Evolutionary conservation across 2,329 filamentous ascomycete species (phyloP).

Genomic region (Monilinia polystroma): DNA sequence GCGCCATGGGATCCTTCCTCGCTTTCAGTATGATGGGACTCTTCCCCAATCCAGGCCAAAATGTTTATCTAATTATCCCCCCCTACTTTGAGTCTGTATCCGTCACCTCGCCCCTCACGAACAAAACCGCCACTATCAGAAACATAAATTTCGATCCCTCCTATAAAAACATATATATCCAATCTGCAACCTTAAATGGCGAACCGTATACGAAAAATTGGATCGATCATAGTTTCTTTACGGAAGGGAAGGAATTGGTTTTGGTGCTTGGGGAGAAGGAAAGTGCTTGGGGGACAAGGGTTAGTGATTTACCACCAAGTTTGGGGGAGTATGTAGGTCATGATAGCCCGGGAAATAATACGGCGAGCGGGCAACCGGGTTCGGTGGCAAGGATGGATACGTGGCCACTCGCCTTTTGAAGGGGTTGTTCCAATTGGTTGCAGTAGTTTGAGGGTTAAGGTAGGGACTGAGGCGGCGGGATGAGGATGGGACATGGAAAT

Average conservation of each 20-base stretch:
- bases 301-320: conserved; percentile 63
- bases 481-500: not conserved
- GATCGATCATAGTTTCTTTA: conserved; percentile 68
- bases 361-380: conserved; percentile 21
- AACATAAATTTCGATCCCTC: conserved; percentile 61
- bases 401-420: conserved; percentile 29
- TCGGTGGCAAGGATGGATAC: conserved; percentile 23
- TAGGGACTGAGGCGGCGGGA: conserved; percentile 28
- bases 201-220: conserved; percentile 62
- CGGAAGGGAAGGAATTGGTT: conserved; percentile 62
- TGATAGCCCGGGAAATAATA: conserved; percentile 32
- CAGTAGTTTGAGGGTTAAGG: conserved; percentile 26
- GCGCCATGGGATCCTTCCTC: conserved; percentile 53
- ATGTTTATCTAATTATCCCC: conserved; percentile 68
- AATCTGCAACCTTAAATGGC: conserved; percentile 62
- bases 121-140: conserved; percentile 58
- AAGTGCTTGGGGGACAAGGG: conserved; percentile 61
- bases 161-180: conserved; percentile 61
- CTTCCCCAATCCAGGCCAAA: conserved; percentile 67
- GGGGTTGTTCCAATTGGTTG: conserved; percentile 13
- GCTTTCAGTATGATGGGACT: conserved; percentile 44
- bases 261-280: conserved; percentile 59
- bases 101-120: conserved; percentile 56
- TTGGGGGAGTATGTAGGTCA: conserved; percentile 35
- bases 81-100: conserved; percentile 64